Conservation (phyloP, 352 stramenopile genomes). For the Pythium brachiatum region DNA sequence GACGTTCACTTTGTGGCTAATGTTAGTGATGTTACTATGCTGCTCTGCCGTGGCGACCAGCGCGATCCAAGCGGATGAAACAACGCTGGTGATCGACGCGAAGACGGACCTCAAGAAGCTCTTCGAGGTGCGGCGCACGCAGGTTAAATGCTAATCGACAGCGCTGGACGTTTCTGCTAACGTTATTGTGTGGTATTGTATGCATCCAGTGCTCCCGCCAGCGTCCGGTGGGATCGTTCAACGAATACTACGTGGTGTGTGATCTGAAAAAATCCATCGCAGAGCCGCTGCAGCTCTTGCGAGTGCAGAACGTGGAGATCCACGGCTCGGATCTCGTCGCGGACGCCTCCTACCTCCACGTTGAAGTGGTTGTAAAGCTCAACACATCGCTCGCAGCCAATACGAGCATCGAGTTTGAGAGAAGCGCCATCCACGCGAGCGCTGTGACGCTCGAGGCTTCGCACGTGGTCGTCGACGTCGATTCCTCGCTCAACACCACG, state of each 20-base stretch:
- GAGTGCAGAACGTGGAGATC: slow-evolving; percentile 40
- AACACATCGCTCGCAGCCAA: slow-evolving; percentile 21
- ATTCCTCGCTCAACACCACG: slow-evolving; percentile 55
- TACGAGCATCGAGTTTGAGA: slow-evolving; percentile 36
- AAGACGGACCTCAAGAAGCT: slow-evolving; percentile 20
- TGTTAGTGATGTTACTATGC: not conserved
- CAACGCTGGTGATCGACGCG: slow-evolving; percentile 52
- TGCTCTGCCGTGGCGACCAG: not conserved
- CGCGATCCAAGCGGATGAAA: not conserved
- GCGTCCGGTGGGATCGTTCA: slow-evolving; percentile 73
- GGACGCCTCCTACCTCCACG: slow-evolving; percentile 14
- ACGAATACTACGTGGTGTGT: slow-evolving; percentile 83
- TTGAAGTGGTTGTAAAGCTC: slow-evolving; percentile 18
- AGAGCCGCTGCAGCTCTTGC: slow-evolving; percentile 29
- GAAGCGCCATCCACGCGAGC: slow-evolving; percentile 52
- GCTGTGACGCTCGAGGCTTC: slow-evolving; percentile 56
- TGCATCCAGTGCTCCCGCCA: slow-evolving; percentile 48
- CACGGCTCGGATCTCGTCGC: slow-evolving; percentile 30
- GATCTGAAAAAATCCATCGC: slow-evolving; percentile 30
- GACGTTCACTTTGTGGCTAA: not conserved
- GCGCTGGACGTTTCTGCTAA: too few relatives aligned
- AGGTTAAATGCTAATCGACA: too few relatives aligned
- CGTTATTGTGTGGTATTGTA: not conserved
- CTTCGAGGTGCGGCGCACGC: slow-evolving; percentile 15
- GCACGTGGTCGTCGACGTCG: slow-evolving; percentile 39